Percentiles rank a stretch among this genome's conserved stretches.
phyloP scores from a whole-genome alignment of 1,139 yeast genomes.

The Yamadazyma triangularis region DNA sequence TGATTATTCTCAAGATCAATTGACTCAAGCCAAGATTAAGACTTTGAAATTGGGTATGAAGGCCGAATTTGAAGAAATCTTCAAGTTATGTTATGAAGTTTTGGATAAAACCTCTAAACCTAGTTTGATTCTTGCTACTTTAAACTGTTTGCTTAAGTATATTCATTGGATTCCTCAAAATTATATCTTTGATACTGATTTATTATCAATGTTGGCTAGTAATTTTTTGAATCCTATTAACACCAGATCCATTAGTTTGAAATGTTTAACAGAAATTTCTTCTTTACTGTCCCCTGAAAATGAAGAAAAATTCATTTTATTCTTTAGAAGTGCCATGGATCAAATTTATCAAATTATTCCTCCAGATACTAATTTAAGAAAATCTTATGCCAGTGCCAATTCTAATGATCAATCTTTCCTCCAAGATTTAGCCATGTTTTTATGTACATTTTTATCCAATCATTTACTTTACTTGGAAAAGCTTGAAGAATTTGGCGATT shows the following conservation, averaged over 20 bases:
- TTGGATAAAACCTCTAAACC: conserved; percentile 84
- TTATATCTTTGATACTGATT: conserved; percentile 82
- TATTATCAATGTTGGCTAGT: conserved; percentile 64
- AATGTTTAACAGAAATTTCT: conserved; percentile 90
- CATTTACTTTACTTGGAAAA: conserved; percentile 75
- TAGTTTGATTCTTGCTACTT: conserved; percentile 77
- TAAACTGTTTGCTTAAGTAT: conserved; percentile 77
- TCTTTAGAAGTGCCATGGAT: conserved; percentile 73
- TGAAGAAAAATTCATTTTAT: conserved; percentile 63
- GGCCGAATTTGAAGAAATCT: conserved; percentile 88
- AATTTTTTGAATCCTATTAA: conserved; percentile 77
- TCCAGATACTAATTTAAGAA: conserved; percentile 64
- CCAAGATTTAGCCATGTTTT: conserved; percentile 92
- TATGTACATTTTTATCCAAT: conserved; percentile 76
- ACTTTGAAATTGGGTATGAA: conserved; percentile 79
- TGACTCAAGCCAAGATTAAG: conserved; percentile 93
- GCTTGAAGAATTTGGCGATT: conserved; percentile 51
- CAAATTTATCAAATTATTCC: conserved; percentile 73
- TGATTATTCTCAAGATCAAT: conserved; percentile 89
- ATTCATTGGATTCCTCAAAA: conserved; percentile 93
- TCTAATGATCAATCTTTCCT: conserved; percentile 89
- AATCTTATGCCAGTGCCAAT: conserved; percentile 69
- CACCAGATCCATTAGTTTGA: conserved; percentile 79
- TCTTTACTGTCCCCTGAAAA: conserved; percentile 58
- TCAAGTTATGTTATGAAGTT: conserved; percentile 88